phyloP scores from a whole-genome alignment of 179 eudicot genomes.

The Amaranthus tricolor region DNA sequence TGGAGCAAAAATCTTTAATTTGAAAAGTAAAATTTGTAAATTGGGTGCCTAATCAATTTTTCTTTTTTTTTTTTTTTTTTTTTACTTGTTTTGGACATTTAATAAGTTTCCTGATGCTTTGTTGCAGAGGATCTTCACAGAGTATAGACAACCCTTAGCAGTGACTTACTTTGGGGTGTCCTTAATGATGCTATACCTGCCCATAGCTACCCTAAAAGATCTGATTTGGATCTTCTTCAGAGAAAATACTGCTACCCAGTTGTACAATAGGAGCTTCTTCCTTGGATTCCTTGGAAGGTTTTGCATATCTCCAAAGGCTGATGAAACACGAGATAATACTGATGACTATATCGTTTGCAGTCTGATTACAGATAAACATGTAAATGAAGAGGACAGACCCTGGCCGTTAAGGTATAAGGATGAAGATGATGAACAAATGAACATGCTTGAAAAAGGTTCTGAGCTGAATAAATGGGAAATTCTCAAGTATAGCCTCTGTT shows the following conservation, averaged over 20 bases:
- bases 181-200: slow-evolving; percentile 56
- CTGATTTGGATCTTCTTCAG: slow-evolving; percentile 36
- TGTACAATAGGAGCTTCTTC: slow-evolving; percentile 13
- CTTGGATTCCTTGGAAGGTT: slow-evolving; percentile 14
- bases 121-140: slow-evolving; percentile 58
- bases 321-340: slow-evolving; percentile 12
- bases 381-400: slow-evolving; percentile 36
- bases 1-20: no score
- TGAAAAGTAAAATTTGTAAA: no score
- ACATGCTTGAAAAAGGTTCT: slow-evolving; percentile 16
- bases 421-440: slow-evolving; percentile 19
- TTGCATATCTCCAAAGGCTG: slow-evolving; percentile 18
- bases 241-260: slow-evolving; percentile 11
- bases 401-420: slow-evolving; percentile 25
- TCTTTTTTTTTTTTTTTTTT: not conserved
- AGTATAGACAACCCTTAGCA: slow-evolving; percentile 65
- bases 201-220: slow-evolving; percentile 47
- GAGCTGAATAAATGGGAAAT: slow-evolving; percentile 37
- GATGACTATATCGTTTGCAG: slow-evolving; percentile 24
- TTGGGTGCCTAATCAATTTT: no score
- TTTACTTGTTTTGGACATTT: not conserved
- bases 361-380: slow-evolving; percentile 28
- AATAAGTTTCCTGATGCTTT: not conserved
- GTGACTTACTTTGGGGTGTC: slow-evolving; percentile 60
- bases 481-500: slow-evolving; percentile 44